Evolutionary conservation across 768 basidiomycete genomes (phyloP).

Genomic region (Leccinellum luteum): DNA sequence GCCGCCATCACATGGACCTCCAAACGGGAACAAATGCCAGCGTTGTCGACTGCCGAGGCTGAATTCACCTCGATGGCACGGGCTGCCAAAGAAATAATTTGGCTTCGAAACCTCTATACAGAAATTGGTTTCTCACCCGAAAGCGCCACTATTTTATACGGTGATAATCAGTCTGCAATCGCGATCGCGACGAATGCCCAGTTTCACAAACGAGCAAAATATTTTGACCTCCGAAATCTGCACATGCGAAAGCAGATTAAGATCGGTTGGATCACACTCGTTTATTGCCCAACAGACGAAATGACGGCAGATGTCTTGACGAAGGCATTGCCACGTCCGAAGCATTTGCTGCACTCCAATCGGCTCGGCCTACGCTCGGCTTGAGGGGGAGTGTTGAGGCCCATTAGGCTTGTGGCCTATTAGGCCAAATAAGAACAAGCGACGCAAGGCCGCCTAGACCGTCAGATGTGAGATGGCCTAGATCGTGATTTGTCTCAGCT

Average conservation of each 20-base stretch:
- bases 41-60: not conserved
- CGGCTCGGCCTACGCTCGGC: not conserved
- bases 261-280: not conserved
- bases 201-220: not conserved
- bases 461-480: too few species aligned
- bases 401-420: too few species aligned
- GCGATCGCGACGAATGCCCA: not conserved
- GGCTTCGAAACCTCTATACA: not conserved
- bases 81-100: not conserved
- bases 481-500: too few species aligned
- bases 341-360: not conserved
- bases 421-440: too few species aligned
- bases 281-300: not conserved
- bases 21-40: not conserved
- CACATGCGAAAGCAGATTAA: not conserved
- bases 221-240: not conserved
- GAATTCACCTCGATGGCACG: not conserved
- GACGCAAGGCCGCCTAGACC: too few species aligned
- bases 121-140: not conserved
- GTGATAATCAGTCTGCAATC: not conserved
- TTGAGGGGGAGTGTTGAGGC: not conserved
- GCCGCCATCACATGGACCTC: not conserved
- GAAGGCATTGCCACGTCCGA: not conserved
- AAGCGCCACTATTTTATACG: not conserved
- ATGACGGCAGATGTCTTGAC: not conserved